phyloP scores from a whole-genome alignment of 805 yeast genomes.

The Saccharomycopsis oosterbeekiorum region DNA sequence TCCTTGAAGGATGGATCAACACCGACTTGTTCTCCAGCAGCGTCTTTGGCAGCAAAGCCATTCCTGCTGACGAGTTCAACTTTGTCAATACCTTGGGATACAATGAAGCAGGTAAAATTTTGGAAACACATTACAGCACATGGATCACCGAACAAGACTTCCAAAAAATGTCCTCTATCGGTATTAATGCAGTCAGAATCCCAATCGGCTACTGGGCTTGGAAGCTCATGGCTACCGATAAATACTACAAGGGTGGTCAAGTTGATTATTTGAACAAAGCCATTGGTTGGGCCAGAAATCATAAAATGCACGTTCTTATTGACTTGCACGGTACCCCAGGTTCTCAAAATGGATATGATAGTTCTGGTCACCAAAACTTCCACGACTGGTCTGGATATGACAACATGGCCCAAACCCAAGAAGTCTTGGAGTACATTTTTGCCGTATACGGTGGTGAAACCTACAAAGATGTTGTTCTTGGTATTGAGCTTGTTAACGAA shows the following conservation, averaged over 20 bases:
- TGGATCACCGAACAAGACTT: conserved; percentile 56
- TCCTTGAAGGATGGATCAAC: conserved; percentile 60
- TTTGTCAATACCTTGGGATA: conserved; percentile 41
- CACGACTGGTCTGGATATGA: conserved; percentile 34
- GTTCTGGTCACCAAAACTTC: conserved; percentile 55
- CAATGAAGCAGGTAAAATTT: conserved; percentile 31
- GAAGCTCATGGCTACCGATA: conserved; percentile 34
- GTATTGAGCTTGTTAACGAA: conserved; percentile 63
- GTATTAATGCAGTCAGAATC: conserved; percentile 59
- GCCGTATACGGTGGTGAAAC: conserved; percentile 40
- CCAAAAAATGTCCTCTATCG: conserved; percentile 37
- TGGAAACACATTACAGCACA: conserved; percentile 44
- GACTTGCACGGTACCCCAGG: conserved; percentile 81
- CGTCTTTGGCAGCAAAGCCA: conserved; percentile 28
- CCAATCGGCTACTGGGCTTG: conserved; percentile 79
- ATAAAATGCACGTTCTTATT: conserved; percentile 58
- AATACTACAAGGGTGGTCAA: conserved; percentile 52
- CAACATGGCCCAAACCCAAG: conserved; percentile 39
- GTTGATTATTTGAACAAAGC: conserved; percentile 54
- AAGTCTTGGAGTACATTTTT: conserved; percentile 41
- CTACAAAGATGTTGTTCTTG: conserved; percentile 49
- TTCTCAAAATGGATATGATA: conserved; percentile 80
- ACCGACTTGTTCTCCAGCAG: conserved; percentile 46
- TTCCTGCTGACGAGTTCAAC: conserved; percentile 55
- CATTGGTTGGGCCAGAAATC: conserved; percentile 54